These are phyloP conservation scores for Panicum virgatum DNA, from an alignment of 202 grass and related monocot species.

Conservation along the genomic window DNA sequence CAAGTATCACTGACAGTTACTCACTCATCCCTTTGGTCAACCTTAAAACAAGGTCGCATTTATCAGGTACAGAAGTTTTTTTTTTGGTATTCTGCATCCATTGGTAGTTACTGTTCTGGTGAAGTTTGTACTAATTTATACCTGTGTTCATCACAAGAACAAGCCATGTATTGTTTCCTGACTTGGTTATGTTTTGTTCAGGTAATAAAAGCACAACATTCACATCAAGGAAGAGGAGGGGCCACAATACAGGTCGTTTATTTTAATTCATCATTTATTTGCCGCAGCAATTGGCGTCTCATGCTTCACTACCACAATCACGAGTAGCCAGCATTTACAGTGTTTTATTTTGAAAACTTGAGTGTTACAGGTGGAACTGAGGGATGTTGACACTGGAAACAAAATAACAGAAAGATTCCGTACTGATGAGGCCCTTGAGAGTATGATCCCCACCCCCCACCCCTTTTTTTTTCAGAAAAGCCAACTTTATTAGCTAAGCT, in stretches of 20 bases:
- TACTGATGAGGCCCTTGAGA: constrained; percentile 91
- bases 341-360: constrained; percentile 27
- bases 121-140: constrained; percentile 21
- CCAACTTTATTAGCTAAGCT: neutral
- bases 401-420: constrained; percentile 93
- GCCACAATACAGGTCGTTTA: constrained; percentile 83
- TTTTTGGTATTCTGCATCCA: neutral
- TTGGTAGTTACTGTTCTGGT: neutral
- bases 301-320: neutral
- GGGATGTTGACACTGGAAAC: constrained; percentile 96
- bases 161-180: constrained; percentile 17
- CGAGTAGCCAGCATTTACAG: neutral
- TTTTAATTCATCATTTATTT: constrained; percentile 17
- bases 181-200: constrained; percentile 40
- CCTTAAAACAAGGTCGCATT: constrained; percentile 67
- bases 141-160: neutral
- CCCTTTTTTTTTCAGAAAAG: neutral
- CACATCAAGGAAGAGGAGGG: constrained; percentile 94
- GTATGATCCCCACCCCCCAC: constrained; percentile 32
- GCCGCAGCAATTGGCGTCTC: neutral
- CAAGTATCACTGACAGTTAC: constrained; percentile 25
- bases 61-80: constrained; percentile 70
- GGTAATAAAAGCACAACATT: constrained; percentile 96
- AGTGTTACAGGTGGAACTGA: constrained; percentile 76
- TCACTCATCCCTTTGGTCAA: constrained; percentile 46